Base-by-base conservation (phyloP, 2,329 filamentous ascomycete genomes). In the Coniochaeta prunicola region DNA sequence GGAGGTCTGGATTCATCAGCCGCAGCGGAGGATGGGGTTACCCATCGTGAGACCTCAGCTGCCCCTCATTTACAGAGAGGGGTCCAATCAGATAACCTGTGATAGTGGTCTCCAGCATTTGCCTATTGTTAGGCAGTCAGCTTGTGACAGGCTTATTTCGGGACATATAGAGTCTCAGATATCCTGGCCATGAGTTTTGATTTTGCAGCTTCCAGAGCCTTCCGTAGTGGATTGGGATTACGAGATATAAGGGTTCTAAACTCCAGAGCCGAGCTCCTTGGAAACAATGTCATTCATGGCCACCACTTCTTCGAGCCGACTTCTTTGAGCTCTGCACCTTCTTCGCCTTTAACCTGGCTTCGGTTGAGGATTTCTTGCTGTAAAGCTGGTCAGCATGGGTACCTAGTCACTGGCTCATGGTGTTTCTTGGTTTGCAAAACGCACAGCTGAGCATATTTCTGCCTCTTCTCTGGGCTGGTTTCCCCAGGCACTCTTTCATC, bases 401-500 rank as follows among this genome's bases (percentile, higher is more conserved):
- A 5, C 19, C 17, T 40, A 2, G 13, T 60, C 19, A 57, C n/a
- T n/a, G 33, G 31, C 8, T 5, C 8, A 40, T 24, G 19, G 6
- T 33, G 4, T 53, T 24, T 42, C 26, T 26, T 17, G 17, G 26
- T 17, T 17, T 19, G 15, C 4, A 5, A 50, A n/a, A 67, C 66
- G 58, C 57, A 68, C 66, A 67, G 38, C 13, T 61, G 63, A 28
- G 61, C 63, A n/a, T 67, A 64, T 58, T 67, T 67, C 33, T 61
- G 61, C 36, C 53, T 58, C 58, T 64, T 67, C 10, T 65, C 66
- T 1, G 64, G 60, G 24, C 60, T 64, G 9, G 64, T 63, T 40
- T 66, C 64, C 2, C 61, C 60, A 17, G 66, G 66, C 26, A 68
- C 64, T 2, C 59, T 62, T 9, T 34, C 59, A 17, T 61, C 57